Percentiles rank a stretch among this genome's conserved stretches.
Evolutionary conservation across 768 basidiomycete genomes (phyloP).

Genomic region (Panellus pusillus): DNA sequence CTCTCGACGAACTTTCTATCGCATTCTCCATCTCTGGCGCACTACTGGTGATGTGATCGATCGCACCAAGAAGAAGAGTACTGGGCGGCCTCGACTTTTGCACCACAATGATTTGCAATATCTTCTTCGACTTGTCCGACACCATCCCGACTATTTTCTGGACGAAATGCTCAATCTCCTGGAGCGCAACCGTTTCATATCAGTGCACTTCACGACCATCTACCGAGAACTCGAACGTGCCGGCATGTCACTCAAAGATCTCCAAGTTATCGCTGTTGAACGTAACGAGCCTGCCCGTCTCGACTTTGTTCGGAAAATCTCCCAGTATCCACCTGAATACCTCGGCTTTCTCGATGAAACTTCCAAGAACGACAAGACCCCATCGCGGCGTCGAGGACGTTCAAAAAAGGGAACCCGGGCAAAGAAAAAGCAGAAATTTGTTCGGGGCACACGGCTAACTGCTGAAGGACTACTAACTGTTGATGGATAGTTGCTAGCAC

Average conservation of each 20-base stretch:
- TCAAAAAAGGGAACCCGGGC: not conserved
- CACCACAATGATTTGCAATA: conserved; percentile 23
- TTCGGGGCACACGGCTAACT: not conserved
- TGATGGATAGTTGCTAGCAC: not conserved
- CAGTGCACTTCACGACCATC: conserved; percentile 33
- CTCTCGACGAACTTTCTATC: conserved; percentile 25
- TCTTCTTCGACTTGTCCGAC: conserved; percentile 20
- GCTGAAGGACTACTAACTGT: not conserved
- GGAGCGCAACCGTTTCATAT: conserved; percentile 30
- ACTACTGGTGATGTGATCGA: conserved; percentile 30
- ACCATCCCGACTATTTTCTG: conserved; percentile 32
- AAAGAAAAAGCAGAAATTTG: not conserved
- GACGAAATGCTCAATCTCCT: conserved; percentile 32
- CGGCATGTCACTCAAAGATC: conserved; percentile 29
- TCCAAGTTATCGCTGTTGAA: conserved; percentile 32
- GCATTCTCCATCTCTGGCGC: conserved; percentile 25
- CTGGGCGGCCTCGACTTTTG: conserved; percentile 7
- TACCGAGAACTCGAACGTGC: conserved; percentile 28
- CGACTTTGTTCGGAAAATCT: conserved; percentile 28
- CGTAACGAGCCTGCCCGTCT: conserved; percentile 26
- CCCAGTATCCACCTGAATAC: conserved; percentile 30
- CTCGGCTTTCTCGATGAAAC: conserved; percentile 37
- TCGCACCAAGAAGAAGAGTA: not conserved
- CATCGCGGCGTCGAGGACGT: conserved; percentile 19
- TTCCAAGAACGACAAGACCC: conserved; percentile 32